phyloP scores from a whole-genome alignment of 179 eudicot genomes.

The Beta macrorhiza region DNA sequence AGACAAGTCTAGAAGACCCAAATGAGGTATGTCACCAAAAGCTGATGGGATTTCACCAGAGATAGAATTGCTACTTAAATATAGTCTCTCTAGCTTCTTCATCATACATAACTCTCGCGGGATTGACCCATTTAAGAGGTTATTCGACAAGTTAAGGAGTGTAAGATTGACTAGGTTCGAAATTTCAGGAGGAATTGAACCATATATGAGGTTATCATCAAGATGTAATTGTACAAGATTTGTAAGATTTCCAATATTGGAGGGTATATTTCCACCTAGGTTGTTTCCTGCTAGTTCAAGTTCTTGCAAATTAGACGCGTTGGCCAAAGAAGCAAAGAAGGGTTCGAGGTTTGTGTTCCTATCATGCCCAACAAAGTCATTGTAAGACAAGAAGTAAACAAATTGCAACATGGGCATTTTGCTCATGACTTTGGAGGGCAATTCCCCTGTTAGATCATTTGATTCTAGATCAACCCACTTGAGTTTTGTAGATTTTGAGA shows the following conservation, averaged over 20 bases:
- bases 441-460: constrained; percentile 57
- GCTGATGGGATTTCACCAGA: constrained; percentile 57
- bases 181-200: constrained; percentile 65
- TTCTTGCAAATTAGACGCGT: constrained; percentile 67
- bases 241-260: constrained; percentile 50
- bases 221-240: constrained; percentile 64
- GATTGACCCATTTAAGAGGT: constrained; percentile 61
- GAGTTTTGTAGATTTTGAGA: constrained; percentile 60
- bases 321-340: constrained; percentile 56
- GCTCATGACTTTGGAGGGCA: constrained; percentile 47
- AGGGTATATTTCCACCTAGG: constrained; percentile 57
- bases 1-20: constrained; percentile 72
- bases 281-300: constrained; percentile 68
- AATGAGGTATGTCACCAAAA: constrained; percentile 58
- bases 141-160: constrained; percentile 64
- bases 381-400: constrained; percentile 68
- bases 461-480: constrained; percentile 79
- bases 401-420: constrained; percentile 51
- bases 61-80: constrained; percentile 58
- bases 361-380: constrained; percentile 61
- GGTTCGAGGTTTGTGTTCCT: constrained; percentile 60
- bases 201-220: constrained; percentile 56
- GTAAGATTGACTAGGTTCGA: constrained; percentile 63
- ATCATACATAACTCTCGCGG: constrained; percentile 48
- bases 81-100: constrained; percentile 62